Evolutionary conservation across 768 basidiomycete genomes (phyloP), one percentile per base, ranked within the genome.

Genomic region (Macrolepiota fuliginosa): DNA sequence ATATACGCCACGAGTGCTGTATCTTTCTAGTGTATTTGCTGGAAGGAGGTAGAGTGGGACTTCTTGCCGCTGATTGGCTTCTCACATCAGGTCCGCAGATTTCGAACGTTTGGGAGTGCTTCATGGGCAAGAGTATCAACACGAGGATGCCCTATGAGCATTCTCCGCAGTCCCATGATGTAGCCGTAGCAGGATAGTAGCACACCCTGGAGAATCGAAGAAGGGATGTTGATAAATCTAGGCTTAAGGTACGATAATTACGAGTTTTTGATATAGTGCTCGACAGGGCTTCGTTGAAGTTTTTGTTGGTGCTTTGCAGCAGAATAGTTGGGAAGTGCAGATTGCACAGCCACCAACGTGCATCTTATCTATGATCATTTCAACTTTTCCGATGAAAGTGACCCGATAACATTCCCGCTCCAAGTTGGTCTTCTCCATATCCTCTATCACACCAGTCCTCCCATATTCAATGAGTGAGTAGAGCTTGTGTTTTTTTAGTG

Each of bases 51-150:
- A 56, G 56, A 56, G 50, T 27, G 49, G 32, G 36, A 29, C 45
- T 61, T 61, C 60, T 45, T 49, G 22, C 60, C 45, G 25, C 45
- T 61, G 60, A 61, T 61, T 61, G 32, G 36, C 42, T 61, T 39
- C 29, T 12, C 9, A 12, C 19, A 54, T 54, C 39, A 36, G 59
- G 22, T 24, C 5, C 22, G 47, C 4, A 49, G 47, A 24, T 49
- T 19, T 2, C 9, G 22, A 49, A 27, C 22, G 25, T 13, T 49
- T 10, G 45, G 25, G 22, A 27, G 22, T 32, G 47, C 22, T 17
- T 27, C 47, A 45, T 27, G 9, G 12, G 25, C 22, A 49, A 12
- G 22, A 25, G 24, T 19, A 54, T 54, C 35, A 54, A 25, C 54
- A 56, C n/a, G 54, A 45, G 54, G 54, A 42, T 11, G 13, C 42